Evolutionary conservation across 2,329 filamentous ascomycete species (phyloP).

Genomic region (Daldinia sp.): DNA sequence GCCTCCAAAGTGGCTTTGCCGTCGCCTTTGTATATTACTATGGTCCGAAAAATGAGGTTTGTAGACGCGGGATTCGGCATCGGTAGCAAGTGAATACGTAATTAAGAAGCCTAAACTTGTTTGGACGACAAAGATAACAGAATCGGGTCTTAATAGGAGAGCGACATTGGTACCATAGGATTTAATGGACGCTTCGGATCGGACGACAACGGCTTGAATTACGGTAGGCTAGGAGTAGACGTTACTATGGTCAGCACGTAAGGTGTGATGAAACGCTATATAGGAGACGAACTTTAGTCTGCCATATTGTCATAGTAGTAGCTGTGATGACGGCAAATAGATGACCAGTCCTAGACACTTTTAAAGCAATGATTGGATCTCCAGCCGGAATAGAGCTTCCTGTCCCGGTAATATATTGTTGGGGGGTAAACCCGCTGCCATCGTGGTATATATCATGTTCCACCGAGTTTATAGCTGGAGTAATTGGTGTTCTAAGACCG

Average conservation of each 20-base stretch:
- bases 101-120: conserved; percentile 88
- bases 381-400: conserved; percentile 54
- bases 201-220: conserved; percentile 82
- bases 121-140: conserved; percentile 89
- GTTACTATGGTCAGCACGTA: conserved; percentile 40
- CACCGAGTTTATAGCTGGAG: conserved; percentile 66
- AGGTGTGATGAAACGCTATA: conserved; percentile 14
- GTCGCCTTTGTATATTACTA: conserved; percentile 68
- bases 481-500: conserved; percentile 62
- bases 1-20: conserved; percentile 68
- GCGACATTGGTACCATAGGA: conserved; percentile 87
- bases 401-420: conserved; percentile 42
- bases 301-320: conserved; percentile 92
- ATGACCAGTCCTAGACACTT: conserved; percentile 80
- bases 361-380: conserved; percentile 76
- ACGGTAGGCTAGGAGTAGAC: conserved; percentile 75
- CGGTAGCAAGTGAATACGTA: conserved; percentile 90
- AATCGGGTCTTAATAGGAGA: conserved; percentile 88
- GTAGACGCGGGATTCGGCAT: conserved; percentile 84
- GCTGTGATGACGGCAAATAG: conserved; percentile 87
- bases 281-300: conserved; percentile 76
- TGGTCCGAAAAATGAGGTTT: conserved; percentile 79
- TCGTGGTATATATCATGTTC: conserved; percentile 60
- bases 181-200: conserved; percentile 79
- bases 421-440: conserved; percentile 42